Conservation (phyloP, 23 red algal genomes). For the Gracilariopsis chorda region DNA sequence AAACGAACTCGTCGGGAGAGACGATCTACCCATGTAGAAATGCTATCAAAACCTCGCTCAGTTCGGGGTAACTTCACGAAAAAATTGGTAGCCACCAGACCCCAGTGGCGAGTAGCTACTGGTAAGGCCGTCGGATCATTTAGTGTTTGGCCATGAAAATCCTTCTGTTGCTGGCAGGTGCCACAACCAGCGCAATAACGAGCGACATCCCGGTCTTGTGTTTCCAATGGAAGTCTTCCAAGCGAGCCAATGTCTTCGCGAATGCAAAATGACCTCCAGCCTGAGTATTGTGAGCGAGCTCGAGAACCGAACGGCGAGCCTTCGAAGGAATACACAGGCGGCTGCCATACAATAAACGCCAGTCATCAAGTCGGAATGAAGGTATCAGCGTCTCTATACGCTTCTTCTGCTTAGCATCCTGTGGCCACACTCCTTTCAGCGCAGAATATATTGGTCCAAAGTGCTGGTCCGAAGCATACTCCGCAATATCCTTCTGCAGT, state of each 20-base stretch:
- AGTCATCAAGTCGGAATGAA: neutral
- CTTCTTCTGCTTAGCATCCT: neutral
- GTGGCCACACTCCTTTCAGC: neutral
- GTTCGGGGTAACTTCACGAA: neutral
- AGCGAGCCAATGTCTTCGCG: neutral
- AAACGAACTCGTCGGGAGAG: constrained; percentile 16
- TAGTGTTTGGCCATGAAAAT: neutral
- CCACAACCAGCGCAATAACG: neutral
- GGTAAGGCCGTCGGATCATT: neutral
- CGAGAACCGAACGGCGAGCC: neutral
- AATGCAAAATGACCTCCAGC: constrained; percentile 9
- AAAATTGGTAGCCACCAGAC: constrained; percentile 8
- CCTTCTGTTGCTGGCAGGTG: constrained; percentile 13
- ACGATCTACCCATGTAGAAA: neutral
- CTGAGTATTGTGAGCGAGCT: neutral
- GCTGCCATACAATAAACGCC: neutral
- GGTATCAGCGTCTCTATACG: neutral
- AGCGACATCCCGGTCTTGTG: constrained; percentile 6
- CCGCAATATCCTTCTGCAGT: neutral
- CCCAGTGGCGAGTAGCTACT: neutral
- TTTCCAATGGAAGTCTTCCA: constrained; percentile 13
- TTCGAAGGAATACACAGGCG: neutral
- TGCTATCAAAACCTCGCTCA: neutral
- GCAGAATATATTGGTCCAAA: neutral
- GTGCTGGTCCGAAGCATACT: neutral